Conservation (phyloP, 768 basidiomycete species). For the Dacryopinax primogenitus region DNA sequence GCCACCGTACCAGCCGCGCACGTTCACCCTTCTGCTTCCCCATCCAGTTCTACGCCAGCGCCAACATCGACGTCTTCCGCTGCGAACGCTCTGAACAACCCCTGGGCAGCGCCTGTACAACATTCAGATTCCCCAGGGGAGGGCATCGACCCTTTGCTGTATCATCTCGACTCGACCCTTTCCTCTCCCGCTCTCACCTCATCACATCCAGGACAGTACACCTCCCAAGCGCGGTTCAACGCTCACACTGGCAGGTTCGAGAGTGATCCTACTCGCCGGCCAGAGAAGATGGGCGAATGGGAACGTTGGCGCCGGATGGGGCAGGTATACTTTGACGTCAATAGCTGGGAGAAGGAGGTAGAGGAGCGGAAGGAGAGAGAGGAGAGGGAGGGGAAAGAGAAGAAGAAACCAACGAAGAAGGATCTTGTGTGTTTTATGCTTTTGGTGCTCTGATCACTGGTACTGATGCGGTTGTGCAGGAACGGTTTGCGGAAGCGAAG, state of each 20-base stretch:
- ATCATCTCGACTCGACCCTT: constrained; percentile 66
- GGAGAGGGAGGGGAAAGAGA: constrained; percentile 52
- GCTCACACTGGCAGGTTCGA: constrained; percentile 69
- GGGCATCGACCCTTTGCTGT: constrained; percentile 73
- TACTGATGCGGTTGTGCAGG: constrained; percentile 33
- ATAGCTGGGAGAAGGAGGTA: constrained; percentile 62
- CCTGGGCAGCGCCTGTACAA: constrained; percentile 34
- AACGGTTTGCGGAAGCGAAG: constrained; percentile 76
- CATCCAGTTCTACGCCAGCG: background rate
- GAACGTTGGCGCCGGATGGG: constrained; percentile 77
- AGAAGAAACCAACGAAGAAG: constrained; percentile 68
- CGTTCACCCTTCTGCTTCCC: background rate
- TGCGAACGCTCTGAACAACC: constrained; percentile 26
- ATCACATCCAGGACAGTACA: constrained; percentile 30
- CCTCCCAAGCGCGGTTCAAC: constrained; percentile 35
- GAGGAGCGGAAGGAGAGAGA: constrained; percentile 34
- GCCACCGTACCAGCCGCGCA: background rate
- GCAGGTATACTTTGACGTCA: constrained; percentile 74
- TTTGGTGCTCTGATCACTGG: background rate
- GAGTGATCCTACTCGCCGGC: constrained; percentile 48
- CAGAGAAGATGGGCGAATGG: constrained; percentile 45
- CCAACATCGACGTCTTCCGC: constrained; percentile 7
- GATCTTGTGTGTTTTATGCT: constrained; percentile 49
- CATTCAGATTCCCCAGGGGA: constrained; percentile 32
- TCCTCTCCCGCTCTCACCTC: constrained; percentile 24